These are phyloP conservation scores for Cercophora newfieldiana DNA, from an alignment of 495 filamentous ascomycete genomes.

Conservation along the genomic window DNA sequence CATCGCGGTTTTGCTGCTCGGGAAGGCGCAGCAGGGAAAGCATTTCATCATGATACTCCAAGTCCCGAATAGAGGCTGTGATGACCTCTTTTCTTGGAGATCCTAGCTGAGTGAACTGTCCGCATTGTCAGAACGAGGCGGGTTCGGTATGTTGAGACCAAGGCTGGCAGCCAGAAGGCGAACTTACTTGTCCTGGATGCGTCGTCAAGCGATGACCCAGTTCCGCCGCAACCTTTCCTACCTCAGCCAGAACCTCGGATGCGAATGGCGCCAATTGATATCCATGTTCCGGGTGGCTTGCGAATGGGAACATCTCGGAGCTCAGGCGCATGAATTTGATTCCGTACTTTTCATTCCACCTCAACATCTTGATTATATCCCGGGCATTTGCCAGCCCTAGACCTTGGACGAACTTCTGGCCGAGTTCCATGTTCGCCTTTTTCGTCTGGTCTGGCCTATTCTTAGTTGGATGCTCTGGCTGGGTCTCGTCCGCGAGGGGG, in stretches of 20 bases:
- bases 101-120: constrained; percentile 81
- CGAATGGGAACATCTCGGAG: constrained; percentile 97
- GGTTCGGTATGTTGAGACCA: background rate
- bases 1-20: constrained; percentile 78
- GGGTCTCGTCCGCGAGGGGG: constrained; percentile 70
- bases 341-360: constrained; percentile 90
- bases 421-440: constrained; percentile 58
- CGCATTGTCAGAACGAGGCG: constrained; percentile 13
- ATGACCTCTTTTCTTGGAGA: constrained; percentile 76
- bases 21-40: constrained; percentile 75
- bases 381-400: constrained; percentile 79
- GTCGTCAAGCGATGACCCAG: constrained; percentile 85
- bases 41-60: constrained; percentile 89
- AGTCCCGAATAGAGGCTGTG: constrained; percentile 71
- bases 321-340: constrained; percentile 93
- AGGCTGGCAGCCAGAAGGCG: background rate
- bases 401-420: constrained; percentile 71
- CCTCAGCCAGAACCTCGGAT: constrained; percentile 70
- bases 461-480: constrained; percentile 76
- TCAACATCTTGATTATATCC: constrained; percentile 80
- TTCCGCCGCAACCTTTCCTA: constrained; percentile 73
- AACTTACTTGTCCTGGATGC: constrained; percentile 75
- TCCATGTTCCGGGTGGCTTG: constrained; percentile 81
- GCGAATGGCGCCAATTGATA: constrained; percentile 90
- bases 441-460: constrained; percentile 76